Conservation (phyloP, 176 grass and related monocot genomes). For the Avena eriantha region DNA sequence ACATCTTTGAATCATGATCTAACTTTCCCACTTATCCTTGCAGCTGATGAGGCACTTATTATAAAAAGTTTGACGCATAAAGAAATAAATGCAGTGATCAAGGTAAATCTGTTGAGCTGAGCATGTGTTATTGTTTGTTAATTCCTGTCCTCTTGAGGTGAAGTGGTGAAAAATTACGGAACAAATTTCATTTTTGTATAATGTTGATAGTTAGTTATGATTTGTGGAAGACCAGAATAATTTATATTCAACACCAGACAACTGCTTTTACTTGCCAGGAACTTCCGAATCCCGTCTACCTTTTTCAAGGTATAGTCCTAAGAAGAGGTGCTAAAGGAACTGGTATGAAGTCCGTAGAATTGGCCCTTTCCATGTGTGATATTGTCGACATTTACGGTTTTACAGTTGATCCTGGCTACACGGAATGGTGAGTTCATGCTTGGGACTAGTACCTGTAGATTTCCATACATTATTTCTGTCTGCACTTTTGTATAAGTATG, state of each 20-base stretch:
- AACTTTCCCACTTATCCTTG: constrained; percentile 40
- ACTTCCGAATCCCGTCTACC: constrained; percentile 94
- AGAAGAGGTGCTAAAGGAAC: constrained; percentile 98
- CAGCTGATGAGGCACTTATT: constrained; percentile 96
- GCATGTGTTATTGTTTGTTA: constrained; percentile 17
- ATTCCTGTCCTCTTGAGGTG: not conserved
- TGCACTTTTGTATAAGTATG: constrained; percentile 14
- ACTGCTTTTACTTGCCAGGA: constrained; percentile 61
- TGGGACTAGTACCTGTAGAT: constrained; percentile 26
- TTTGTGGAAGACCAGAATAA: constrained; percentile 4
- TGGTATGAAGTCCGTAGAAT: constrained; percentile 95
- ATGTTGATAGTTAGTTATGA: not conserved
- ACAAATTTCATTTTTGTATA: not conserved
- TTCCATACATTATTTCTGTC: not conserved
- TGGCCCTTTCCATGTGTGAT: constrained; percentile 98
- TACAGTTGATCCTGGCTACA: constrained; percentile 96
- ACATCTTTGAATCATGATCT: constrained; percentile 26
- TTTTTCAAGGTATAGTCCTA: constrained; percentile 97
- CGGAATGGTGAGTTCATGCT: constrained; percentile 76
- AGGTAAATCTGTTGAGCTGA: constrained; percentile 60
- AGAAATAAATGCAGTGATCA: constrained; percentile 86
- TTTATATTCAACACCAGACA: constrained; percentile 38
- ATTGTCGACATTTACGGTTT: constrained; percentile 91
- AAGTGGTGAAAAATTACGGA: not conserved
- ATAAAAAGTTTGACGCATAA: constrained; percentile 93